These are phyloP conservation scores for Nakazawaea siamensis DNA, from an alignment of 805 yeast genomes.

Conservation along the genomic window DNA sequence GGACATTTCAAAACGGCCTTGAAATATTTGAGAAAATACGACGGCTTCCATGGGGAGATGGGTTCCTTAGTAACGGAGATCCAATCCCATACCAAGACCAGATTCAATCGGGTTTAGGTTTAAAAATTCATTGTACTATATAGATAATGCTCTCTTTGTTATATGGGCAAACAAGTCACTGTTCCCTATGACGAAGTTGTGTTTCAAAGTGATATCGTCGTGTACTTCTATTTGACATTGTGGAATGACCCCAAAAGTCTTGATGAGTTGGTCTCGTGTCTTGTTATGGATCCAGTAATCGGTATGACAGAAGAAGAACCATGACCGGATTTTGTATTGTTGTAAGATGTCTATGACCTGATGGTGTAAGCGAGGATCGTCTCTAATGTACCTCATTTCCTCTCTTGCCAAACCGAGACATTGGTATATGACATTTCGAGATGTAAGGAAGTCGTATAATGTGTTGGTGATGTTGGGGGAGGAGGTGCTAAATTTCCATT, in stretches of 20 bases:
- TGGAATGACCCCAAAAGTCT: neutral
- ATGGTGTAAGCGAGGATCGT: neutral
- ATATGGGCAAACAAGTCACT: slow-evolving; percentile 6
- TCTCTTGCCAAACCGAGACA: slow-evolving; percentile 7
- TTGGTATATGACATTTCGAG: neutral
- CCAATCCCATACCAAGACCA: slow-evolving; percentile 7
- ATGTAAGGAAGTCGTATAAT: slow-evolving; percentile 1
- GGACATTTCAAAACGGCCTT: slow-evolving; percentile 11
- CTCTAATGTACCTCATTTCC: slow-evolving; percentile 3
- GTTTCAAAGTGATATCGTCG: slow-evolving; percentile 2
- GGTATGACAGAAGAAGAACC: slow-evolving; percentile 7
- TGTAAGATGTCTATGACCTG: neutral
- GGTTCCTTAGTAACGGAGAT: slow-evolving; percentile 6
- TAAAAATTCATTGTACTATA: too few species aligned
- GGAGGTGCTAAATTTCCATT: neutral
- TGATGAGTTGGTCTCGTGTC: slow-evolving; percentile 1
- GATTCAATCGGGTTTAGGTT: slow-evolving; percentile 3
- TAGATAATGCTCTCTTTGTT: neutral
- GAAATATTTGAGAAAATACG: slow-evolving; percentile 1
- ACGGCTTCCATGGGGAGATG: slow-evolving; percentile 6
- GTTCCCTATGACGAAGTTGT: slow-evolving; percentile 4
- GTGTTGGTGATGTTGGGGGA: neutral
- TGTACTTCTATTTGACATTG: neutral
- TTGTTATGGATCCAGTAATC: slow-evolving; percentile 8
- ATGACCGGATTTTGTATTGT: neutral